Evolutionary conservation across 495 filamentous ascomycete genomes (phyloP).

Genomic region (Lophiostoma macrostomum): DNA sequence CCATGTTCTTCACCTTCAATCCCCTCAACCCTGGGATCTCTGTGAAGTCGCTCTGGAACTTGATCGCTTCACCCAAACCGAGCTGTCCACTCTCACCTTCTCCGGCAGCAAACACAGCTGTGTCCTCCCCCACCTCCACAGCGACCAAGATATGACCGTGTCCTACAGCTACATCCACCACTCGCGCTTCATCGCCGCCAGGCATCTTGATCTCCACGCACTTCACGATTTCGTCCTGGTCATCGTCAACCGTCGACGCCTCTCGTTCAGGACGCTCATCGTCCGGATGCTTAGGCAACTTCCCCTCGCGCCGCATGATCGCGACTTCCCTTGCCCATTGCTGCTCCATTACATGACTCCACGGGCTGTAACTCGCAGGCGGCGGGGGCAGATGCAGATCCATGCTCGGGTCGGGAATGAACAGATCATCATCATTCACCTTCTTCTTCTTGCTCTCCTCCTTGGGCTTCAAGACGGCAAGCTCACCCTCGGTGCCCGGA

Average conservation of each 20-base stretch:
- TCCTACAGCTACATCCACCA: conserved; percentile 19
- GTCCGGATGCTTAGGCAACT: neutral
- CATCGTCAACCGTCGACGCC: neutral
- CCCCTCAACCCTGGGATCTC: conserved; percentile 5
- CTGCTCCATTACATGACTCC: neutral
- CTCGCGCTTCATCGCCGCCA: neutral
- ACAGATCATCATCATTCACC: neutral
- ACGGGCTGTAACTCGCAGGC: neutral
- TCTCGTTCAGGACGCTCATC: neutral
- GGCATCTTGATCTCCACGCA: conserved; percentile 6
- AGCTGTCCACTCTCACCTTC: conserved; percentile 15
- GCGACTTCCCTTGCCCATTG: neutral
- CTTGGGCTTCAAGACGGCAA: neutral
- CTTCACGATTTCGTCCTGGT: conserved; percentile 20
- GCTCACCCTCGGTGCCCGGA: neutral
- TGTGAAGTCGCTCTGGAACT: conserved; percentile 3
- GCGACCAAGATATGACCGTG: conserved; percentile 17
- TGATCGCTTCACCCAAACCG: neutral
- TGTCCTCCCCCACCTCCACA: neutral
- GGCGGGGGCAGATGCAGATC: neutral
- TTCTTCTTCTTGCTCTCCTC: neutral
- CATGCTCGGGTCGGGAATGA: neutral
- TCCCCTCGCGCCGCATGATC: neutral
- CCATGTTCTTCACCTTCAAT: conserved; percentile 2
- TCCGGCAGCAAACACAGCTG: conserved; percentile 13